These are phyloP conservation scores for Ceriops zippeliana DNA, from an alignment of 345 rosid species.

Conservation along the genomic window DNA sequence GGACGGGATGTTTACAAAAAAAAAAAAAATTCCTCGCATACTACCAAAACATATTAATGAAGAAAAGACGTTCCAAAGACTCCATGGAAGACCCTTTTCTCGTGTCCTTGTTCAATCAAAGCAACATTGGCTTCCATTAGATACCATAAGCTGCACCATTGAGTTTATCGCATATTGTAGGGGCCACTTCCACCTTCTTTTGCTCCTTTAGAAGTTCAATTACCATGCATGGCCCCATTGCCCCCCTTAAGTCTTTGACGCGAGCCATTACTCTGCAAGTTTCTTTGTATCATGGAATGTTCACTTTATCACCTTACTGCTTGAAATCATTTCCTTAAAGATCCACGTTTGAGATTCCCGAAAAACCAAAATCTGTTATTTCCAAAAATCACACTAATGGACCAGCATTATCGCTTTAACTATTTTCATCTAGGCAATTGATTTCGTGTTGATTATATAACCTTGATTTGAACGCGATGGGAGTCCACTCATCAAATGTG, in stretches of 20 bases:
- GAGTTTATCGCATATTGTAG: constrained; percentile 12
- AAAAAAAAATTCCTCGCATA: too few species aligned
- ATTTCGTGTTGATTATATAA: constrained; percentile 30
- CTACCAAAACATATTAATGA: not conserved
- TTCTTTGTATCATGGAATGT: constrained; percentile 24
- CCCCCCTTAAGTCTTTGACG: constrained; percentile 18
- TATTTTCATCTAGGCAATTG: constrained; percentile 3
- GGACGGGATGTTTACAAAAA: too few species aligned
- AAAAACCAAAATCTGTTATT: constrained; percentile 4
- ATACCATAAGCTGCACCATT: not conserved
- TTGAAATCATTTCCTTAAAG: constrained; percentile 31
- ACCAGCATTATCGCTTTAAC: constrained; percentile 13
- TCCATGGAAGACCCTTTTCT: not conserved
- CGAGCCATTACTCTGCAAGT: constrained; percentile 24
- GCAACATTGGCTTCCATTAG: not conserved
- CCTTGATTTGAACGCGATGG: constrained; percentile 36
- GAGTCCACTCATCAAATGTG: constrained; percentile 36
- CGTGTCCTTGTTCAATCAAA: constrained; percentile 15
- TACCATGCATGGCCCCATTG: constrained; percentile 16
- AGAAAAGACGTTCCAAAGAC: not conserved
- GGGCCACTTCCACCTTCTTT: constrained; percentile 12
- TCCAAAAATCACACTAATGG: not conserved
- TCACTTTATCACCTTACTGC: constrained; percentile 27
- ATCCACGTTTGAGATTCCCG: constrained; percentile 20
- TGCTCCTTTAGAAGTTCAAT: constrained; percentile 19